Base-by-base conservation (phyloP, 192 early-diverging fungal genomes). In the Coemansia javaensis region DNA sequence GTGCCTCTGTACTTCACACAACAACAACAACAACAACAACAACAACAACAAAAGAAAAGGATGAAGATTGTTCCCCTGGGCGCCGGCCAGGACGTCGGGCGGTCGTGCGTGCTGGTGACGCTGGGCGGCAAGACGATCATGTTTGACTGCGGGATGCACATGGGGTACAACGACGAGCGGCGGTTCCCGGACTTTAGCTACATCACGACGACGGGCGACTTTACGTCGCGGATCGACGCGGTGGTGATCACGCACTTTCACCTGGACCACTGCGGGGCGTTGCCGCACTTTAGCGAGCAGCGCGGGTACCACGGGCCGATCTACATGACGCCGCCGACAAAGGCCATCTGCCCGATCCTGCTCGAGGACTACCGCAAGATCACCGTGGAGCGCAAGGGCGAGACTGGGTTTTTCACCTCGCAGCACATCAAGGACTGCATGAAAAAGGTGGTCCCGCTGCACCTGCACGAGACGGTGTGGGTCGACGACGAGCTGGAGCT, bases 191-290 rank as follows among this genome's bases (percentile, higher is more conserved):
- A 99, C 65, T 99, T 99, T 46, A 83, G 79, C 45, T 93, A 92
- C 65, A 90, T 97, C 13, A 89, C 88, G 32, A 87, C 83, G 32
- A 72, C 84, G 25, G 86, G 83, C 34, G 77, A 89, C 49, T 93
- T 86, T 57, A 91, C 86, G 28, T 80, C 79, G 16, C 78, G 83
- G 39, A 67, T 99, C 33, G 96, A 99, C 77, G 85, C 84, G 49
- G 83, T 99, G 14, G 88, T 99, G 44, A 91, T 99, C 18, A 87
- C 85, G 28, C 96, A 99, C 61, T 99, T 99, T 56, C 96, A 99
- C 55, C 80, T 99, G 39, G 96, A 99, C 79, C 96, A 99, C 73
- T 97, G 96, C 62, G 96, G 96, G 6, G 92, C 94, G 1, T 66
- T 99, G 12, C 93, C 96, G 0, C 89, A 88, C 60, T 95, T 99